phyloP scores from a whole-genome alignment of 1,139 yeast species.

The Petasospora rhodanensis region DNA sequence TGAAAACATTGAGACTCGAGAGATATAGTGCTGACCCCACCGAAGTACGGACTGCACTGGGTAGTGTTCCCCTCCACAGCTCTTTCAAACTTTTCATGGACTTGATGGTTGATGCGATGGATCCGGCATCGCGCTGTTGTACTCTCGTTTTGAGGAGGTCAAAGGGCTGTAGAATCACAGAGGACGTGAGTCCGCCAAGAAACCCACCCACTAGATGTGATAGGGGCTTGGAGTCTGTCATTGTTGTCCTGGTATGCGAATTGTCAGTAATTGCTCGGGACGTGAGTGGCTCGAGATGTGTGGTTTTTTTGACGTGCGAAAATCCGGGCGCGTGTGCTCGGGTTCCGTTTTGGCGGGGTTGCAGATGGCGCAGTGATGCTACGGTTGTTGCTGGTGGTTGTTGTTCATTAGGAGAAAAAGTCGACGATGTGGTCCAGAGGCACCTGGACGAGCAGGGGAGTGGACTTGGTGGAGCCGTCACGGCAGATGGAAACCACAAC shows the following conservation, averaged over 20 bases:
- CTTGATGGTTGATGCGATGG: constrained; percentile 40
- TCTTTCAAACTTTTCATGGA: constrained; percentile 45
- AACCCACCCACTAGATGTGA: constrained; percentile 79
- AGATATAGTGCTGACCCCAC: constrained; percentile 87
- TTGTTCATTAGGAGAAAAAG: too few relatives aligned
- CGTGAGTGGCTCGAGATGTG: too few relatives aligned
- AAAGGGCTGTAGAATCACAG: constrained; percentile 81
- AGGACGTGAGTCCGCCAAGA: constrained; percentile 78
- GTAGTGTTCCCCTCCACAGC: constrained; percentile 91
- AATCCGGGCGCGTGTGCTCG: too few relatives aligned
- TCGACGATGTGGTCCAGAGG: constrained; percentile 6
- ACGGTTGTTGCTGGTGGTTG: too few relatives aligned
- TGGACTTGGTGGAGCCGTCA: not conserved
- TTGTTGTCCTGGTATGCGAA: too few relatives aligned
- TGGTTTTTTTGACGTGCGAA: too few relatives aligned
- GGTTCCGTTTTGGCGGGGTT: too few relatives aligned
- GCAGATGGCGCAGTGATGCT: too few relatives aligned
- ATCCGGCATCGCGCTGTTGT: constrained; percentile 58
- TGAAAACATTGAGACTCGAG: constrained; percentile 59
- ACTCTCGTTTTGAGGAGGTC: constrained; percentile 86
- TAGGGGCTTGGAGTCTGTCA: constrained; percentile 12
- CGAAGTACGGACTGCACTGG: constrained; percentile 86
- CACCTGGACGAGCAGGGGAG: constrained; percentile 7
- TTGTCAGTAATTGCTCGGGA: not conserved
- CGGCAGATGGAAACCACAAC: constrained; percentile 10